Conservation (phyloP, 129 eudicot genomes). For the Calendula officinalis region DNA sequence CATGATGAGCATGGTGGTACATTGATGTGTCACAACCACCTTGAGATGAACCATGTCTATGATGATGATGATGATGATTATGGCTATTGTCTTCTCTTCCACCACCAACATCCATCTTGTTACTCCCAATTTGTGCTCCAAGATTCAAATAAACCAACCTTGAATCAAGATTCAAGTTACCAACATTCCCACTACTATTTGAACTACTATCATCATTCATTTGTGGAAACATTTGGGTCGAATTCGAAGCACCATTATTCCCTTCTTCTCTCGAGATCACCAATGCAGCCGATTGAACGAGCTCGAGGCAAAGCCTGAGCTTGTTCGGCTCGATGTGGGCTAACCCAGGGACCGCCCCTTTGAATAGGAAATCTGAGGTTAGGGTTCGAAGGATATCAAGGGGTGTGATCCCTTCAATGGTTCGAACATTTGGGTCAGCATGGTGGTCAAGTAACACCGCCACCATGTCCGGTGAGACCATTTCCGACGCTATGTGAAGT, state of each 20-base stretch:
- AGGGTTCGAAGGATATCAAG: conserved; percentile 80
- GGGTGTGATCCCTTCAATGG: conserved; percentile 88
- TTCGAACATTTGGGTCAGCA: conserved; percentile 87
- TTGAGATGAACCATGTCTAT: conserved; percentile 47
- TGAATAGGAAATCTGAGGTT: conserved; percentile 87
- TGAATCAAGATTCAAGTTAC: conserved; percentile 58
- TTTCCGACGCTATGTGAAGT: conserved; percentile 84
- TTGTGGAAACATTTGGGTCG: conserved; percentile 46
- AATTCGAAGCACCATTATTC: conserved; percentile 35
- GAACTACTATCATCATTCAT: conserved; percentile 44
- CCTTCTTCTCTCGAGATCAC: conserved; percentile 91
- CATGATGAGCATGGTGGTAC: conserved; percentile 71
- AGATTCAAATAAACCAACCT: conserved; percentile 80
- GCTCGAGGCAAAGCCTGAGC: conserved; percentile 88
- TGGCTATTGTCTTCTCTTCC: conserved; percentile 50
- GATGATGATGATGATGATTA: conserved; percentile 39
- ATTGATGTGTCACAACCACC: conserved; percentile 60
- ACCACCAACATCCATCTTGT: conserved; percentile 51
- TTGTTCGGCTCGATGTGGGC: conserved; percentile 90
- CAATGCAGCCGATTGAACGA: conserved; percentile 97
- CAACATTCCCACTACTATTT: conserved; percentile 42
- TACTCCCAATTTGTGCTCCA: conserved; percentile 70
- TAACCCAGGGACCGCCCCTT: conserved; percentile 87
- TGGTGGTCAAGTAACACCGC: conserved; percentile 95
- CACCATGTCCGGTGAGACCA: conserved; percentile 99